phyloP scores from a whole-genome alignment of 805 yeast species.

The Candida sithepensis region DNA sequence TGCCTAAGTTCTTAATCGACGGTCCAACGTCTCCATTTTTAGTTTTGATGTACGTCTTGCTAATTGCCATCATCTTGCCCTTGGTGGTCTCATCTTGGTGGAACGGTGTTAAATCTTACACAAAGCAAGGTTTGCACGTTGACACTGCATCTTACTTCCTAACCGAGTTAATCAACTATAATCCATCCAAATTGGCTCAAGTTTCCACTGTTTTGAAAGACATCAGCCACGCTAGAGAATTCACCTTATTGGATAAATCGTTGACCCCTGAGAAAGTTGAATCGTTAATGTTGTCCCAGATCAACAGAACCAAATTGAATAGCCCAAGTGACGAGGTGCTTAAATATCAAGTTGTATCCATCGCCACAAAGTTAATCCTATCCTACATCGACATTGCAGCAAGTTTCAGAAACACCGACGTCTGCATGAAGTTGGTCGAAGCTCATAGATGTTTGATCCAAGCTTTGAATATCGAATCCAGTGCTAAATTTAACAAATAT shows the following conservation, averaged over 20 bases:
- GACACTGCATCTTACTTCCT: constrained; percentile 79
- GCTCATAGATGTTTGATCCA: constrained; percentile 70
- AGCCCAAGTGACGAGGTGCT: constrained; percentile 34
- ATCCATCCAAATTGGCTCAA: constrained; percentile 64
- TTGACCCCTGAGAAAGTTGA: constrained; percentile 45
- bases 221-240: constrained; percentile 67
- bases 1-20: constrained; percentile 88
- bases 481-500: constrained; percentile 41
- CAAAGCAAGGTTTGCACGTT: constrained; percentile 78
- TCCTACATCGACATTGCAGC: constrained; percentile 82
- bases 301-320: constrained; percentile 44
- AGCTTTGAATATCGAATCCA: constrained; percentile 49
- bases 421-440: constrained; percentile 57
- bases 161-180: constrained; percentile 66
- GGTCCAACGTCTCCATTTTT: constrained; percentile 68
- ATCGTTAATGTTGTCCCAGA: constrained; percentile 51
- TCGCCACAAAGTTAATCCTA: constrained; percentile 59
- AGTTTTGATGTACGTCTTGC: constrained; percentile 56
- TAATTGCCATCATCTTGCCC: constrained; percentile 80
- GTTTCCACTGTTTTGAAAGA: constrained; percentile 54
- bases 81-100: constrained; percentile 85
- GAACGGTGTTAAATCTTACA: constrained; percentile 73
- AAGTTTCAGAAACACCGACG: constrained; percentile 68
- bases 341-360: constrained; percentile 55
- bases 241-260: constrained; percentile 38